Evolutionary conservation across 805 yeast species (phyloP).

Genomic region (Cyberlindnera americana): DNA sequence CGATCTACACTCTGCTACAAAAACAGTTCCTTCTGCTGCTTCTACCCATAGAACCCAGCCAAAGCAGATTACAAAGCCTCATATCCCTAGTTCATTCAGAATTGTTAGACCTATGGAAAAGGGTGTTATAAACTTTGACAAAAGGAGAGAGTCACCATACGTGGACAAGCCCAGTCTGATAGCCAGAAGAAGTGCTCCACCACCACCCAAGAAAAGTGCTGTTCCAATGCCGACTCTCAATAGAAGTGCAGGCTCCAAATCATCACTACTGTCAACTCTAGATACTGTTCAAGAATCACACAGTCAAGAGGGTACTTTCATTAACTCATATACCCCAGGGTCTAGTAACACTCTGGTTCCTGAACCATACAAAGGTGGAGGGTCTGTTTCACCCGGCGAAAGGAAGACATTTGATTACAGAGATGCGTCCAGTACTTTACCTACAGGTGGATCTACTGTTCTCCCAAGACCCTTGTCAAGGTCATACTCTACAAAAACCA

Average conservation of each 20-base stretch:
- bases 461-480: constrained; percentile 13
- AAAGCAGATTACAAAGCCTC: constrained; percentile 5
- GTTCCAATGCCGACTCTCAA: constrained; percentile 8
- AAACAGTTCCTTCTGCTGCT: neutral
- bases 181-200: constrained; percentile 71
- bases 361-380: constrained; percentile 34
- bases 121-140: constrained; percentile 77
- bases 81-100: constrained; percentile 48
- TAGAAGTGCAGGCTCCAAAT: constrained; percentile 7
- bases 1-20: neutral
- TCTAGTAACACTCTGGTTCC: constrained; percentile 41
- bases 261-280: constrained; percentile 8
- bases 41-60: constrained; percentile 9
- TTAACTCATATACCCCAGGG: constrained; percentile 40
- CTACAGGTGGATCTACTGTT: constrained; percentile 1
- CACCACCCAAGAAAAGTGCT: constrained; percentile 46
- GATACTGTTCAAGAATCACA: constrained; percentile 25
- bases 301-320: constrained; percentile 25
- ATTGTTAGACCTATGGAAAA: constrained; percentile 62
- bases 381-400: constrained; percentile 23
- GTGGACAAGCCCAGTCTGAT: constrained; percentile 50
- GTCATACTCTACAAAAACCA: constrained; percentile 19
- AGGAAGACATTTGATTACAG: constrained; percentile 19
- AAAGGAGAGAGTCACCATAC: constrained; percentile 73
- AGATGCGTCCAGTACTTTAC: neutral